phyloP scores from a whole-genome alignment of 75 land plant genomes.

The Sequoia sempervirens region DNA sequence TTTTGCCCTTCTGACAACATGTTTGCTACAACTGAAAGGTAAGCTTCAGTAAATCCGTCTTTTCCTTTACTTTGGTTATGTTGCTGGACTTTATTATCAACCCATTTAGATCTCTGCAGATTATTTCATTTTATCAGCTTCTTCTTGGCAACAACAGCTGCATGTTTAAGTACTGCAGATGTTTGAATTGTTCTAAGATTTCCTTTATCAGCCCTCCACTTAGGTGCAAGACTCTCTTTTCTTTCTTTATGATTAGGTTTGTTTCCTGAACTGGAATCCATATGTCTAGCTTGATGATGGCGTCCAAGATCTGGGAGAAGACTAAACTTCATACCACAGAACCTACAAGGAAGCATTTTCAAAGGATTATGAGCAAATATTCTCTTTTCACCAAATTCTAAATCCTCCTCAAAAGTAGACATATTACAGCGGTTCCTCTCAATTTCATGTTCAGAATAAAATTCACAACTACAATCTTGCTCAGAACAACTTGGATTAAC shows the following conservation, averaged over 20 bases:
- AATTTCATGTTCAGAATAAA: slow-evolving; percentile 8
- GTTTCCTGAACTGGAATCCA: slow-evolving; percentile 22
- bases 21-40: slow-evolving; percentile 42
- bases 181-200: neutral
- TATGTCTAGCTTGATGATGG: slow-evolving; percentile 93
- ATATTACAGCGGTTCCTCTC: neutral
- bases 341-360: slow-evolving; percentile 52
- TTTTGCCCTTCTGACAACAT: slow-evolving; percentile 32
- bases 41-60: slow-evolving; percentile 27
- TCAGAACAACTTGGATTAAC: neutral
- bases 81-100: neutral
- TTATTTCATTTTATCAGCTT: neutral
- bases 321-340: slow-evolving; percentile 71
- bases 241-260: slow-evolving; percentile 26
- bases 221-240: neutral
- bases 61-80: slow-evolving; percentile 2
- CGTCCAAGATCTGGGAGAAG: slow-evolving; percentile 92
- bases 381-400: neutral
- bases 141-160: slow-evolving; percentile 3
- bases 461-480: neutral
- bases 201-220: neutral
- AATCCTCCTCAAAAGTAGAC: neutral
- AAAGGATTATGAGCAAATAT: slow-evolving; percentile 10
- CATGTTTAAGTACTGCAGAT: neutral
- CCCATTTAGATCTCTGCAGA: neutral